These are phyloP conservation scores for Carex littledalei DNA, from an alignment of 176 grass and related monocot species.

Conservation along the genomic window DNA sequence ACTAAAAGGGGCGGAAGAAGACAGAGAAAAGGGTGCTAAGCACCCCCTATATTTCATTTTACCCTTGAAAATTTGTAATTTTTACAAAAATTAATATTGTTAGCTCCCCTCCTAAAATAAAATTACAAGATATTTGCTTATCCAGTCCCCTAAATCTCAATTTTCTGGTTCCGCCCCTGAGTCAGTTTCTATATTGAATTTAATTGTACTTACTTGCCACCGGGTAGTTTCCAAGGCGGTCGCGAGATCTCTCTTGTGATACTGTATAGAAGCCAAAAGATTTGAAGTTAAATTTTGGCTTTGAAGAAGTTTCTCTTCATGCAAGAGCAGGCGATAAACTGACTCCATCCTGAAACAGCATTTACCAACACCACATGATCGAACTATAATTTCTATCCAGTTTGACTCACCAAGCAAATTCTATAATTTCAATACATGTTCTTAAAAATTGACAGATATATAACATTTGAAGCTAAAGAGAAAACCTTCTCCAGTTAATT, in stretches of 20 bases:
- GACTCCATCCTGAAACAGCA: slow-evolving; percentile 69
- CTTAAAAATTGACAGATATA: not conserved
- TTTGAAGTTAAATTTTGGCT: slow-evolving; percentile 37
- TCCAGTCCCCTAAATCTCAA: too few relatives aligned
- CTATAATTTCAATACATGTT: not conserved
- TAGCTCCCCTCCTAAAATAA: too few relatives aligned
- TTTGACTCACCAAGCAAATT: not conserved
- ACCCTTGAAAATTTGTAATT: too few relatives aligned
- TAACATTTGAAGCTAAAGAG: not conserved
- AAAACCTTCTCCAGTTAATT: not conserved
- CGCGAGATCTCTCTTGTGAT: slow-evolving; percentile 57
- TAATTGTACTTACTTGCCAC: slow-evolving; percentile 65
- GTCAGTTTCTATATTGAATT: not conserved
- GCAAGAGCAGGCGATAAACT: slow-evolving; percentile 60
- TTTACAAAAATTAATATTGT: too few relatives aligned
- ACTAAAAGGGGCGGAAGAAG: too few relatives aligned
- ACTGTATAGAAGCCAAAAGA: slow-evolving; percentile 39
- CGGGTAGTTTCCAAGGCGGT: slow-evolving; percentile 75
- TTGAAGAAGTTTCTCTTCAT: slow-evolving; percentile 64
- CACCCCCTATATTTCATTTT: too few relatives aligned
- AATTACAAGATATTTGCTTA: too few relatives aligned
- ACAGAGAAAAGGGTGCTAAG: too few relatives aligned
- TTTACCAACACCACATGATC: not conserved
- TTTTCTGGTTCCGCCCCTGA: too few relatives aligned
- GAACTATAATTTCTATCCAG: not conserved